These are phyloP conservation scores for Isabelozyma rhagii DNA, from an alignment of 805 yeast genomes.

Conservation along the genomic window DNA sequence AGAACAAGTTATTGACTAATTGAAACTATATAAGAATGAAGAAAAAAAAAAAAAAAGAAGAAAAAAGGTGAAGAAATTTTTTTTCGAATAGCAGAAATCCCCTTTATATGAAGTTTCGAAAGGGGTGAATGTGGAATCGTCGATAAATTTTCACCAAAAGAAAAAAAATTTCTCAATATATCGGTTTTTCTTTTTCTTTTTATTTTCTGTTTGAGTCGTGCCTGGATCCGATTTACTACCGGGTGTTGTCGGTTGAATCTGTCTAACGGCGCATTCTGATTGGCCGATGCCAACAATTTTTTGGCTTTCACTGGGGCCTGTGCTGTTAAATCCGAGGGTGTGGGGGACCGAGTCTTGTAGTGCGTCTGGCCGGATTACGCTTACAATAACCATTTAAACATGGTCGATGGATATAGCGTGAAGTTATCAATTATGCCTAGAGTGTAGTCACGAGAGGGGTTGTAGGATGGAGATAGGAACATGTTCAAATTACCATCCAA, in stretches of 20 bases:
- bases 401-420: too few species aligned
- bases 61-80: not conserved
- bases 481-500: not conserved
- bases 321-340: not conserved
- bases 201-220: not conserved
- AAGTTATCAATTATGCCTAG: too few species aligned
- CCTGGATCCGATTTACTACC: not conserved
- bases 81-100: not conserved
- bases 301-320: not conserved
- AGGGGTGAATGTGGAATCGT: not conserved
- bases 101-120: not conserved
- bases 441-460: too few species aligned
- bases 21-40: constrained; percentile 7
- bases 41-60: not conserved
- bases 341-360: not conserved
- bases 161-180: not conserved
- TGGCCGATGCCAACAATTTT: not conserved
- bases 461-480: too few species aligned
- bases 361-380: not conserved
- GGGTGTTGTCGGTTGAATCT: not conserved
- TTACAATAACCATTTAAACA: too few species aligned
- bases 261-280: not conserved
- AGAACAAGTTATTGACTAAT: not conserved
- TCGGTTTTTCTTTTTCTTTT: not conserved
- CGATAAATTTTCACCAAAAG: not conserved